Evolutionary conservation across 306 rosid genomes (phyloP), one percentile per base, ranked within the genome.

Genomic region (Quercus variabilis): DNA sequence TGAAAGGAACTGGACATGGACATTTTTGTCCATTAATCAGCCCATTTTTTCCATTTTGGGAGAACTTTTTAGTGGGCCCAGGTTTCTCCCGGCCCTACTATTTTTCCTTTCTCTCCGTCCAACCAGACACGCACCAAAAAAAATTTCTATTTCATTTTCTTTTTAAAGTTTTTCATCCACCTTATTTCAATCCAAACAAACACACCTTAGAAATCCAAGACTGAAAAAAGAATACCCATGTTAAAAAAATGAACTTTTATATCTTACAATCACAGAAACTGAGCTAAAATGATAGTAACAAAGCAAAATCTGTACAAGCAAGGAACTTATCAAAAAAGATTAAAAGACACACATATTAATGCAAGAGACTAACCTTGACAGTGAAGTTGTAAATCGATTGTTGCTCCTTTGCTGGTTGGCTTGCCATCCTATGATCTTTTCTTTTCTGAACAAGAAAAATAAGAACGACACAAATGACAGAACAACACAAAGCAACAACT

Each of bases 341-440:
- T 30, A 35, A 33, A 33, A 67, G 72, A 14, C 72, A 14, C 10
- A 19, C 15, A 19, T 15, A 1, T 67, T 67, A 23, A 19, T 33
- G n/a, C 49, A 35, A 33, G 69, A 28, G 54, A 58, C 76, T 12
- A 75, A 90, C 97, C 86, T 90, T 90, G 78, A 87, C 82, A 55
- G 80, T 59, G 56, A 92, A 79, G 71, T 88, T 86, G 75, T 75
- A 85, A 13, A 90, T 38, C 5, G 91, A 85, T 6, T 76, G 82
- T 4, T 83, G 87, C 77, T 70, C 70, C 23, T 80, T 71, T 25
- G 77, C 20, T 28, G 85, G 19, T 73, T 88, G 85, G 71, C 82
- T 78, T 64, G 82, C 78, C 90, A 84, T 76, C 73, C 23, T 82
- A 38, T 1, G 5, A 18, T 55, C 30, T 9, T 71, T 23, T 41